Conservation (phyloP, 805 yeast genomes). For the Myxozyma vanderwaltii region DNA sequence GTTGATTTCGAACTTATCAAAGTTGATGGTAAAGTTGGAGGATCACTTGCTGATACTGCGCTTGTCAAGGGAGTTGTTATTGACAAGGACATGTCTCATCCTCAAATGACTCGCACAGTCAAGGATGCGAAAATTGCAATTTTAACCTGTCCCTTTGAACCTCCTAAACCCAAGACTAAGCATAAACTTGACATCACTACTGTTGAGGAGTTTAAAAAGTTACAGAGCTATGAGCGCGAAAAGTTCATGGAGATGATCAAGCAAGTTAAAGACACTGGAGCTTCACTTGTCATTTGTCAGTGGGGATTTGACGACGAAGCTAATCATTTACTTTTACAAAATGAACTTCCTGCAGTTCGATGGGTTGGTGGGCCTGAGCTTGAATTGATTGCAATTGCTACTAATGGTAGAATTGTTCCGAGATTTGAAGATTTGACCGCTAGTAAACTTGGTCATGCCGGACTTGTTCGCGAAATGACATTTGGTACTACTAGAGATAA, state of each 20-base stretch:
- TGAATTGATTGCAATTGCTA: constrained; percentile 85
- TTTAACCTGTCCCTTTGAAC: constrained; percentile 97
- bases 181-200: constrained; percentile 90
- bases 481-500: constrained; percentile 96
- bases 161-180: constrained; percentile 98
- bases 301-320: constrained; percentile 99
- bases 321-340: constrained; percentile 83
- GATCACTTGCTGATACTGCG: constrained; percentile 80
- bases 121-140: constrained; percentile 87
- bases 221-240: constrained; percentile 89
- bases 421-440: constrained; percentile 87
- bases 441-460: constrained; percentile 86
- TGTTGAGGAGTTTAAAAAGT: constrained; percentile 89
- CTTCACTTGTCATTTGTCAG: constrained; percentile 95
- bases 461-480: constrained; percentile 79
- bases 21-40: constrained; percentile 95
- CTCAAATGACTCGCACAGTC: constrained; percentile 90
- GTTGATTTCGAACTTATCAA: constrained; percentile 96
- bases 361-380: constrained; percentile 97
- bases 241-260: constrained; percentile 90
- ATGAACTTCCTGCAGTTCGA: constrained; percentile 91
- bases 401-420: constrained; percentile 96
- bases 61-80: constrained; percentile 88
- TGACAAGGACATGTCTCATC: constrained; percentile 97
- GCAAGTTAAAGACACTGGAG: constrained; percentile 83